These are phyloP conservation scores for Neonectria faginata DNA, from an alignment of 2,329 filamentous ascomycete species.

Conservation along the genomic window DNA sequence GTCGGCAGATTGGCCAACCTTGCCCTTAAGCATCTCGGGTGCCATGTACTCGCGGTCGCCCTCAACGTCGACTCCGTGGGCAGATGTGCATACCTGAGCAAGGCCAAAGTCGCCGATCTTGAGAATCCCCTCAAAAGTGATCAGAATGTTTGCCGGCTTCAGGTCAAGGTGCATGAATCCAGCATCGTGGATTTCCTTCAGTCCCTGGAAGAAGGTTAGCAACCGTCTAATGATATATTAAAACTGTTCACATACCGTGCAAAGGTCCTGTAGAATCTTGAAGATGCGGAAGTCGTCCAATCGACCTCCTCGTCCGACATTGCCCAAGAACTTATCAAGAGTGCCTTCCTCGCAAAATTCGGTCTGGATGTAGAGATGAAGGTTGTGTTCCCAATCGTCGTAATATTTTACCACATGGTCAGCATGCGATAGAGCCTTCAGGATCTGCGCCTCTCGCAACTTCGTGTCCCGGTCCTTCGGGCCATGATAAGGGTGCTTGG, in stretches of 20 bases:
- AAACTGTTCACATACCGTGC: slow-evolving; percentile 71
- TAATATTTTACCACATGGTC: slow-evolving; percentile 89
- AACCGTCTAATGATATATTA: background rate
- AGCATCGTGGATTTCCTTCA: slow-evolving; percentile 89
- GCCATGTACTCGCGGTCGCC: slow-evolving; percentile 97
- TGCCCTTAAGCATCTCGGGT: slow-evolving; percentile 88
- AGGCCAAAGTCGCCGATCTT: slow-evolving; percentile 91
- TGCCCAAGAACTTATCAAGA: slow-evolving; percentile 85
- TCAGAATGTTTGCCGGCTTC: slow-evolving; percentile 86
- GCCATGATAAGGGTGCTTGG: slow-evolving; percentile 82
- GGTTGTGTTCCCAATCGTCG: slow-evolving; percentile 88
- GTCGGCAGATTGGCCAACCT: slow-evolving; percentile 90
- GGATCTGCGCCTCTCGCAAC: slow-evolving; percentile 83
- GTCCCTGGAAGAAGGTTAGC: slow-evolving; percentile 67
- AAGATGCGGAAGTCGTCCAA: slow-evolving; percentile 98
- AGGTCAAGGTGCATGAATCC: slow-evolving; percentile 88
- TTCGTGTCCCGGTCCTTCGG: slow-evolving; percentile 84
- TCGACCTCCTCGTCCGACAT: slow-evolving; percentile 84
- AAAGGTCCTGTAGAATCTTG: slow-evolving; percentile 93
- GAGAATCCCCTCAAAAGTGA: slow-evolving; percentile 82
- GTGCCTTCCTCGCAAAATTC: slow-evolving; percentile 97
- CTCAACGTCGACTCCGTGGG: slow-evolving; percentile 84
- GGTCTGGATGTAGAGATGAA: slow-evolving; percentile 94
- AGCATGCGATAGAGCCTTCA: slow-evolving; percentile 80
- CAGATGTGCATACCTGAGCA: slow-evolving; percentile 82